Percentiles rank a stretch among this genome's conserved stretches.
Evolutionary conservation across 768 basidiomycete species (phyloP).

Genomic region (Kwoniella dendrophila): DNA sequence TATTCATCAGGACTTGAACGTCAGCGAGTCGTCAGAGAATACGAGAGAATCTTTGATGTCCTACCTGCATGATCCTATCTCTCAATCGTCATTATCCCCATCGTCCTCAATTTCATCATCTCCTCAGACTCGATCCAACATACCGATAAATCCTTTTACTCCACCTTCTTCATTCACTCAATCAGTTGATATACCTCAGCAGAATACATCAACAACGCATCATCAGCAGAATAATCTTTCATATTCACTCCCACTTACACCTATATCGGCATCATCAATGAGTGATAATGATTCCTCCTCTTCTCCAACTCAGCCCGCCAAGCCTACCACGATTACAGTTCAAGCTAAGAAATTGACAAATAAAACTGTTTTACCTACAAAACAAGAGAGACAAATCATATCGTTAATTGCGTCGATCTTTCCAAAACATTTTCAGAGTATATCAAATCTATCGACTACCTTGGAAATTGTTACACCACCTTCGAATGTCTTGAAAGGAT

Average conservation of each 20-base stretch:
- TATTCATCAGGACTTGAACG: slow-evolving; percentile 14
- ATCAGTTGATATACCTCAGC: slow-evolving; percentile 22
- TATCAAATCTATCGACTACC: slow-evolving; percentile 31
- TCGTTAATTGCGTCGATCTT: slow-evolving; percentile 48
- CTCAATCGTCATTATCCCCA: too few relatives aligned
- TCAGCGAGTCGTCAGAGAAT: slow-evolving; percentile 53
- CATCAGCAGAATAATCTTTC: background rate
- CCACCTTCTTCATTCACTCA: slow-evolving; percentile 30
- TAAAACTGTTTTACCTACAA: background rate
- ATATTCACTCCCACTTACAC: slow-evolving; percentile 37
- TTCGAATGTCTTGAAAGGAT: slow-evolving; percentile 41
- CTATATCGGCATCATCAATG: slow-evolving; percentile 18
- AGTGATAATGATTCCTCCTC: background rate
- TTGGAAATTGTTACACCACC: slow-evolving; percentile 52
- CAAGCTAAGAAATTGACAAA: background rate
- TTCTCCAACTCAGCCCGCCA: slow-evolving; percentile 1
- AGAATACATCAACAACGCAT: background rate
- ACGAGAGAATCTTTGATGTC: slow-evolving; percentile 55
- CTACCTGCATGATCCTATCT: slow-evolving; percentile 46
- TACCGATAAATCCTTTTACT: slow-evolving; percentile 10
- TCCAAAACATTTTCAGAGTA: slow-evolving; percentile 41
- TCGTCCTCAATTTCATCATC: slow-evolving; percentile 21
- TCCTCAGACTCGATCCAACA: slow-evolving; percentile 1
- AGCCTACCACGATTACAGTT: slow-evolving; percentile 1
- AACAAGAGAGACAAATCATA: slow-evolving; percentile 27